phyloP scores from a whole-genome alignment of 108 stramenopile genomes.

The Nitzschia inconspicua region DNA sequence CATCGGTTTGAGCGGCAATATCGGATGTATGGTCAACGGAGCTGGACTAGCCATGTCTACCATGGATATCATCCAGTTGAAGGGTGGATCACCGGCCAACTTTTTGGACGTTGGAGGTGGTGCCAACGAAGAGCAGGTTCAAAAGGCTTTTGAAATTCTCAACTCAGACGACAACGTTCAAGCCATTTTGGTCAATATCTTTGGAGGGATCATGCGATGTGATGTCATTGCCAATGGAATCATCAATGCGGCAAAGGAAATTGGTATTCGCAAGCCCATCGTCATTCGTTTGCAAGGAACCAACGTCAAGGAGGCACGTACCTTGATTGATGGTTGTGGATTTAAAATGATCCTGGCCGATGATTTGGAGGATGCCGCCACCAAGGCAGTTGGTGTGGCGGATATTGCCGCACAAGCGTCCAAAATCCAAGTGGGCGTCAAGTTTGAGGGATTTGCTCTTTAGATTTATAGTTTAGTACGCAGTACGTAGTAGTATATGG shows the following conservation, averaged over 20 bases:
- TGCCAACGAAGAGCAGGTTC: slow-evolving; percentile 70
- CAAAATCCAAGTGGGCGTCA: slow-evolving; percentile 64
- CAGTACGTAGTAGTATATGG: too few species aligned
- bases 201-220: slow-evolving; percentile 96
- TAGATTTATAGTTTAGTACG: too few species aligned
- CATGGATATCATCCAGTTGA: slow-evolving; percentile 94
- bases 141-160: slow-evolving; percentile 79
- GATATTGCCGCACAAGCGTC: slow-evolving; percentile 71
- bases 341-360: slow-evolving; percentile 58
- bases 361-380: slow-evolving; percentile 92
- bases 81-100: slow-evolving; percentile 93
- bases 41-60: slow-evolving; percentile 96
- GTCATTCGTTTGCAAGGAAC: slow-evolving; percentile 93
- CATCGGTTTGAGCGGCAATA: slow-evolving; percentile 95
- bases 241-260: slow-evolving; percentile 75
- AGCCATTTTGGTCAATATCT: slow-evolving; percentile 94
- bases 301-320: slow-evolving; percentile 87
- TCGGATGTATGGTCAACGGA: slow-evolving; percentile 99
- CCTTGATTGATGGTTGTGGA: slow-evolving; percentile 72
- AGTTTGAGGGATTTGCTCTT: slow-evolving; percentile 77
- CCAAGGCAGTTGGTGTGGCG: slow-evolving; percentile 85
- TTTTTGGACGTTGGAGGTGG: slow-evolving; percentile 95
- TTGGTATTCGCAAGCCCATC: slow-evolving; percentile 85
- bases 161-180: slow-evolving; percentile 69
- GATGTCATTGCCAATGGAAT: slow-evolving; percentile 93